Base-by-base conservation (phyloP, 129 eudicot genomes). In the Apium graveolens region DNA sequence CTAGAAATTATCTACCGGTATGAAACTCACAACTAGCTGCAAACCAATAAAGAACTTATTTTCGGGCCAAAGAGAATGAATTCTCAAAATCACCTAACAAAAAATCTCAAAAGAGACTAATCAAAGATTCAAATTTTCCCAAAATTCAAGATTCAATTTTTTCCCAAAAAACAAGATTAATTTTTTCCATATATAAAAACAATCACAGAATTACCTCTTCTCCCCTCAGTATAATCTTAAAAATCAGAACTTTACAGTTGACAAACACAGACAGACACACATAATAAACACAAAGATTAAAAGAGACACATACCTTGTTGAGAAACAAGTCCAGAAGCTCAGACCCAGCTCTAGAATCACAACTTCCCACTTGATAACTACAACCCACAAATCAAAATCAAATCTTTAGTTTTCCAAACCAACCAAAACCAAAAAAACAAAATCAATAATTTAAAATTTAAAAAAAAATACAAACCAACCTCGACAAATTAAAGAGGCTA, bases 301-400 rank as follows among this genome's bases (percentile, higher is more conserved):
- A 24, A 17, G n/a, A 79, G 38, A 37, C 7, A 42, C 32, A 32
- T 74, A 90, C 95, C 95, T 90, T 85, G 16, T 81, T 65, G 37
- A 86, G 82, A 79, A 90, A 83, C 69, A 87, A 78, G 78, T 90
- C 95, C 5, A 90, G 85, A 73, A 90, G 87, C 62, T 90, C 95
- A 18, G 82, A 77, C 79, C 88, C 89, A 17, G 89, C 88, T 66
- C 78, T 86, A 9, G 86, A 76, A 73, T 87, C 88, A 78, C 62
- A 53, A 41, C 73, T 44, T 76, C 84, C 90, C 29, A 78, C 26
- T 69, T 86, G 85, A 24, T 80, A 78, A 82, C 87, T 86, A 51
- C 73, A 76, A 41, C 49, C 35, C 31, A 32, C 17, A 37, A 29
- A 76, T 0, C 17, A 57, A 70, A 78, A 75, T 53, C 46, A 34